Evolutionary conservation across 23 red algal genomes (phyloP).

Genomic region (Pyropia yezoensis): DNA sequence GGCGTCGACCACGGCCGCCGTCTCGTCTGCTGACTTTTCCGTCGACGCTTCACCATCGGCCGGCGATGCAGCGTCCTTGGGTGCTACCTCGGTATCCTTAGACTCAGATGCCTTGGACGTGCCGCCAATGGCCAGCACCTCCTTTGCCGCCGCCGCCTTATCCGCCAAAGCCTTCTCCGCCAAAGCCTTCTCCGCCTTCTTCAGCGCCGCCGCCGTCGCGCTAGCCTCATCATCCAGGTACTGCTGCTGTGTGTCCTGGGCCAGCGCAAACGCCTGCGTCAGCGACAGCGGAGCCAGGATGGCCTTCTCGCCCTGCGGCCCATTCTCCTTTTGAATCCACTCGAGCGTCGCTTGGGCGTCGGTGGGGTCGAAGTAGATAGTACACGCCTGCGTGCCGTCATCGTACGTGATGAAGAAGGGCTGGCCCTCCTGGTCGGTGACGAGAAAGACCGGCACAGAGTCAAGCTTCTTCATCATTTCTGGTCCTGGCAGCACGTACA

Average conservation of each 20-base stretch:
- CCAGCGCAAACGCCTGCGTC: conserved; percentile 75
- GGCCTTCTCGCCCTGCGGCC: conserved; percentile 50
- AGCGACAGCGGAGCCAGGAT: conserved; percentile 70
- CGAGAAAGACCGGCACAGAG: conserved; percentile 79
- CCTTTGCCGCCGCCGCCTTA: background rate
- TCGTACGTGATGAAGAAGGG: conserved; percentile 98
- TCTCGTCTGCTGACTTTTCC: background rate
- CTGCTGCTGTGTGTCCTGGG: conserved; percentile 85
- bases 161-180: conserved; percentile 13
- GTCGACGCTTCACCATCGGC: background rate
- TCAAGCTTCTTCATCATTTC: conserved; percentile 84
- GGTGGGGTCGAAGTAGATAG: conserved; percentile 84
- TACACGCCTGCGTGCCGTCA: conserved; percentile 84
- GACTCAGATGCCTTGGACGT: conserved; percentile 7
- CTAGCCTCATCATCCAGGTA: conserved; percentile 68
- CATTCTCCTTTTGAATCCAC: conserved; percentile 86
- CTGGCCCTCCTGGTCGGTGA: conserved; percentile 76
- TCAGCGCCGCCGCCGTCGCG: conserved; percentile 18
- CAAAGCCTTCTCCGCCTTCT: conserved; percentile 9
- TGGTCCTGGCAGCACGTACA: conserved; percentile 85
- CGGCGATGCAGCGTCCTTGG: background rate
- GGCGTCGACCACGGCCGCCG: background rate
- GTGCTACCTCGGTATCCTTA: conserved; percentile 5
- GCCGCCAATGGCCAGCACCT: background rate
- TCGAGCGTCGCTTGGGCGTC: conserved; percentile 74